These are phyloP conservation scores for Arctostaphylos glauca DNA, from an alignment of 148 eudicot species.

Conservation along the genomic window DNA sequence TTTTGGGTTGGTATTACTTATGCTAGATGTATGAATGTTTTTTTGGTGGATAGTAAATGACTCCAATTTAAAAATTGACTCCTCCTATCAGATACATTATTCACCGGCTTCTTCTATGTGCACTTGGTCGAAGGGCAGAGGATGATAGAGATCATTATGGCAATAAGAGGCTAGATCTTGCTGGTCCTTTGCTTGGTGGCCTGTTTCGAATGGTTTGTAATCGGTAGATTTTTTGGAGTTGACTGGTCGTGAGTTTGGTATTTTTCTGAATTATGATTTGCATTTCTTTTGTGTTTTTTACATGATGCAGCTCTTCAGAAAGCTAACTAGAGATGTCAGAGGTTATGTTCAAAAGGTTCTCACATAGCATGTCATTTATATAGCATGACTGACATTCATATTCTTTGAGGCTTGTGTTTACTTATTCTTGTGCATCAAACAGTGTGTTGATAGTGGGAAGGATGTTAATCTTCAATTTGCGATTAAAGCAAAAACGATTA, in stretches of 20 bases:
- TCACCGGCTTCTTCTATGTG: slow-evolving; percentile 91
- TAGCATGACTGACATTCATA: not conserved
- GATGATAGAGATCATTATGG: slow-evolving; percentile 99
- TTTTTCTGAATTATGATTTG: not conserved
- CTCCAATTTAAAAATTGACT: not conserved
- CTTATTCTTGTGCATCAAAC: slow-evolving; percentile 12
- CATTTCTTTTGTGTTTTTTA: not conserved
- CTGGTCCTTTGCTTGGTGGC: slow-evolving; percentile 97
- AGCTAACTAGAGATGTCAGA: slow-evolving; percentile 94
- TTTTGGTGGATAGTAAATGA: not conserved
- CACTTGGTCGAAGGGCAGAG: slow-evolving; percentile 88
- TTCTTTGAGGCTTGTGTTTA: not conserved
- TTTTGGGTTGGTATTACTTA: slow-evolving; percentile 55
- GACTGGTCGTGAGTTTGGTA: not conserved
- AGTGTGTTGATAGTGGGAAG: slow-evolving; percentile 88
- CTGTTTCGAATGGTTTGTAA: slow-evolving; percentile 71
- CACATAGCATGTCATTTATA: not conserved
- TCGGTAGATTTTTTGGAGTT: not conserved
- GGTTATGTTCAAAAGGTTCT: slow-evolving; percentile 84
- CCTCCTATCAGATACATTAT: slow-evolving; percentile 54
- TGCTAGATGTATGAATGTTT: not conserved
- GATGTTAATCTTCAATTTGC: slow-evolving; percentile 96
- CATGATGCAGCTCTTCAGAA: slow-evolving; percentile 63
- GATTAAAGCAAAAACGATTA: slow-evolving; percentile 93
- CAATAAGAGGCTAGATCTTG: slow-evolving; percentile 96